phyloP scores from a whole-genome alignment of 441 rosid genomes.

The Mallotus japonicus region DNA sequence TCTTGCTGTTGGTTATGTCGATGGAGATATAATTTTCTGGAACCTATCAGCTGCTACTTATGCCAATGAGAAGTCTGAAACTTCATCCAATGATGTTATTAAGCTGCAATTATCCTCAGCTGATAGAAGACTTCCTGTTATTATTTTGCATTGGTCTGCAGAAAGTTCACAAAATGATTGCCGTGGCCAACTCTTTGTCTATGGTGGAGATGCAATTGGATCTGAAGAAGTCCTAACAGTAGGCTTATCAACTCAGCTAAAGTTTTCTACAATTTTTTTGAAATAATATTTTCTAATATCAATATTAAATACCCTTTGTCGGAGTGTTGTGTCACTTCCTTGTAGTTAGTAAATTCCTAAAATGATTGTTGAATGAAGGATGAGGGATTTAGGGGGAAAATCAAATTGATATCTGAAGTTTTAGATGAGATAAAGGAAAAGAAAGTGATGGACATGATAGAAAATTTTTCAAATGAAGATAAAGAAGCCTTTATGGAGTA shows the following conservation, averaged over 20 bases:
- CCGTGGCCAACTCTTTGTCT: conserved; percentile 55
- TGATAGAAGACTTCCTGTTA: conserved; percentile 64
- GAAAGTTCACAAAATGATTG: conserved; percentile 33
- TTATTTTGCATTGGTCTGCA: conserved; percentile 63
- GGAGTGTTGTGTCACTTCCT: conserved; percentile 5
- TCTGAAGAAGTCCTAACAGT: conserved; percentile 69
- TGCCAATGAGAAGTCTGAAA: conserved; percentile 20
- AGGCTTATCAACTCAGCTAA: conserved; percentile 10
- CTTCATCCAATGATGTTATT: conserved; percentile 41
- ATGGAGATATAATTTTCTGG: conserved; percentile 72
- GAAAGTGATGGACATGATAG: neutral
- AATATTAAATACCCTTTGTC: neutral
- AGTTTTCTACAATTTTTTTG: neutral
- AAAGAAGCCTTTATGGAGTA: neutral
- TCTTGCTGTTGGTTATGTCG: conserved; percentile 66
- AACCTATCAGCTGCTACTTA: conserved; percentile 32
- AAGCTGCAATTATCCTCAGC: conserved; percentile 55
- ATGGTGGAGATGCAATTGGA: conserved; percentile 74
- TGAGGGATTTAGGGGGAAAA: neutral
- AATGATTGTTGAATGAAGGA: neutral
- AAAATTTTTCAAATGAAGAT: neutral
- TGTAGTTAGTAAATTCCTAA: conserved; percentile 2
- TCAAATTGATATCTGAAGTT: conserved; percentile 3
- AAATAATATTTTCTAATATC: neutral
- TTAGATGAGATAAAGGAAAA: conserved; percentile 5